phyloP scores from a whole-genome alignment of 371 early-diverging fungal genomes.

The Chytridium lagenaria region DNA sequence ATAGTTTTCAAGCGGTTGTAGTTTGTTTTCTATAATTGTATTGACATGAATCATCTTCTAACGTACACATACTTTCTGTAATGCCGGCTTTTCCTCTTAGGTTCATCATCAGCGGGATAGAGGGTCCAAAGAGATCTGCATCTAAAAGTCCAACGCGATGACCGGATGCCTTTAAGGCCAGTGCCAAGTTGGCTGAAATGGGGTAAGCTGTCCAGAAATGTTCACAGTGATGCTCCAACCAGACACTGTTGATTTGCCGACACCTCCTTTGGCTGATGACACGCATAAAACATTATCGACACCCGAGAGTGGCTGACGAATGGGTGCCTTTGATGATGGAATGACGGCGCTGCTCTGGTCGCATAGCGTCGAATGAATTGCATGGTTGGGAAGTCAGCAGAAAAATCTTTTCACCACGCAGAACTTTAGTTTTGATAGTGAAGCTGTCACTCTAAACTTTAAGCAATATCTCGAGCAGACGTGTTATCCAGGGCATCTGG shows the following conservation, averaged over 20 bases:
- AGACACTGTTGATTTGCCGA: conserved; percentile 87
- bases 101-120: conserved; percentile 85
- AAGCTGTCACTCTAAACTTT: too few relatives aligned
- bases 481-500: too few relatives aligned
- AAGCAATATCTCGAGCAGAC: too few relatives aligned
- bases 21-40: conserved; percentile 50
- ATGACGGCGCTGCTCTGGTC: too few relatives aligned
- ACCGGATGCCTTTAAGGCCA: conserved; percentile 66
- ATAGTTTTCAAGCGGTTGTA: conserved; percentile 79
- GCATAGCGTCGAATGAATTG: too few relatives aligned
- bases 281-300: conserved; percentile 80
- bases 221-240: conserved; percentile 54
- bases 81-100: conserved; percentile 73
- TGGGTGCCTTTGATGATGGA: conserved; percentile 13
- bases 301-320: conserved; percentile 59
- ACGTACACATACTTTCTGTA: conserved; percentile 7
- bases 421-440: too few relatives aligned
- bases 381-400: too few relatives aligned
- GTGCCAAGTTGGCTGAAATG: conserved; percentile 74
- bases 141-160: conserved; percentile 82
- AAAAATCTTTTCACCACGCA: too few relatives aligned
- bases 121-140: conserved; percentile 92
- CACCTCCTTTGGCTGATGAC: conserved; percentile 89
- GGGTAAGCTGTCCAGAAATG: not conserved
- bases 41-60: not conserved